Evolutionary conservation across 495 filamentous ascomycete species (phyloP), one percentile per base, ranked within the genome.

Genomic region (Tuber calosporum): DNA sequence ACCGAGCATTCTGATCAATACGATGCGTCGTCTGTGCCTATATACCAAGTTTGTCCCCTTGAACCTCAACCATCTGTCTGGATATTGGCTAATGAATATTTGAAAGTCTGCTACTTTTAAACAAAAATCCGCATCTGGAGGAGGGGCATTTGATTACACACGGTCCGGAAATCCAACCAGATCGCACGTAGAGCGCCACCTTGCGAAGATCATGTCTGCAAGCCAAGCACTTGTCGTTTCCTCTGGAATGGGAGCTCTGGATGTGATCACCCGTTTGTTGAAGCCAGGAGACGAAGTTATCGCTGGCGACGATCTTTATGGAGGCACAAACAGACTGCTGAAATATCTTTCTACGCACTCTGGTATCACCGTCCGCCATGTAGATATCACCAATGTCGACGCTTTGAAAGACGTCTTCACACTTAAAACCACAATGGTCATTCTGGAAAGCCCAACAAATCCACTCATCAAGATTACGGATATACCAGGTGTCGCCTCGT

Each of bases 181-280:
- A 68, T 97, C 94, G 36, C 96, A 98, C 81, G 88, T 99, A 73
- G 95, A 99, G 84, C 90, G 95, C 73, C 95, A 99, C 83, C 86
- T 99, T 73, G 96, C 95, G 75, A 98, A 98, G 87, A 96, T 99
- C 83, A 99, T 98, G 96, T 90, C 90, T 75, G 95, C 96, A 20
- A 89, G 88, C 81, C 91, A 96, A 68, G 91, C 92, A 6, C 89
- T 99, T 58, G 94, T 94, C 69, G 94, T 98, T 40, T 91, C 93
- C 26, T 97, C 93, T 30, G 95, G 95, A 72, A 99, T 99, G 95
- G 95, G 92, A 67, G 95, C 96, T 20, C 84, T 98, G 78, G 95
- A 99, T 81, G 95, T 98, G 62, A 97, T 99, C 73, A 96, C 93
- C n/a, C 91, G 95, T 62, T 86, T 98, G 13, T 86, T 99, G 26